Evolutionary conservation across 768 basidiomycete species (phyloP).

Genomic region (Pilatotrama ljubarskyi): DNA sequence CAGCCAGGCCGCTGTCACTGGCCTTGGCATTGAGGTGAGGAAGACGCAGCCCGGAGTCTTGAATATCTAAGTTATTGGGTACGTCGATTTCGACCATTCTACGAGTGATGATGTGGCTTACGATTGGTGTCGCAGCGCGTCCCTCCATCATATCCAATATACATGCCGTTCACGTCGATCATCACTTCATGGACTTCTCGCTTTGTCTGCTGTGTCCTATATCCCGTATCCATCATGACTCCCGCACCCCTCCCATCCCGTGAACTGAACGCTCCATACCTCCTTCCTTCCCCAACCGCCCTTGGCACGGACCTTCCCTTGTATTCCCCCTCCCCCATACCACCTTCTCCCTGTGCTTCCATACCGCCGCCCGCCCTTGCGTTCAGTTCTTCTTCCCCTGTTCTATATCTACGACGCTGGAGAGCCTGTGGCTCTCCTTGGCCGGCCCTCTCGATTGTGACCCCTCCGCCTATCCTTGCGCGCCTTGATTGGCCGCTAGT

Average conservation of each 20-base stretch:
- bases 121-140: not conserved
- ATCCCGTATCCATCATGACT: constrained; percentile 9
- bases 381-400: constrained; percentile 11
- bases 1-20: not conserved
- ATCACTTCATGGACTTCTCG: constrained; percentile 16
- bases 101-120: not conserved
- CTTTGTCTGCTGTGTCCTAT: constrained; percentile 12
- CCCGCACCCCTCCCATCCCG: not conserved
- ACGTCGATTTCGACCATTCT: not conserved
- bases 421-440: constrained; percentile 18
- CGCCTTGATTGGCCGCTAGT: not conserved
- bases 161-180: constrained; percentile 13
- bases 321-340: constrained; percentile 4
- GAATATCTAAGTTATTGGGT: constrained; percentile 24
- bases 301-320: constrained; percentile 12
- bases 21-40: constrained; percentile 14
- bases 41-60: constrained; percentile 16
- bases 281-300: not conserved
- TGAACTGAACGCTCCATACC: not conserved
- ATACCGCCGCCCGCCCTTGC: not conserved
- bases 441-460: not conserved
- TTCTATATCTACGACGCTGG: constrained; percentile 12
- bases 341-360: constrained; percentile 7
- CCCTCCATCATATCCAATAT: not conserved
- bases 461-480: not conserved